Conservation (phyloP, 805 yeast genomes). For the Hanseniaspora guilliermondii region DNA sequence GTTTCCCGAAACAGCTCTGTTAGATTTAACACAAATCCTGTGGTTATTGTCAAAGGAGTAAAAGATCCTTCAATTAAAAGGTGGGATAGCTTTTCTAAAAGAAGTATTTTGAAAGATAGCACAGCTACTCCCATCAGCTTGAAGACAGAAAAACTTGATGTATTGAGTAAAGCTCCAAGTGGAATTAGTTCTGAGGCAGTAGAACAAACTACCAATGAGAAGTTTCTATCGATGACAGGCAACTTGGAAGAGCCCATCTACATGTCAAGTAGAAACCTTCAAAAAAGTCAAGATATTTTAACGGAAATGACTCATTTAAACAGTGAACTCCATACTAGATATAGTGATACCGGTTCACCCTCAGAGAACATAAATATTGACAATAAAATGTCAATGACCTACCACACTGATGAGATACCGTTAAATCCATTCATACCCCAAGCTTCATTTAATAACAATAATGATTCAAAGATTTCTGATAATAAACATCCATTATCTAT, state of each 20-base stretch:
- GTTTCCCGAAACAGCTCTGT: constrained; percentile 7
- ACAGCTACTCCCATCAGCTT: not conserved
- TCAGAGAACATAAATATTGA: too few relatives aligned
- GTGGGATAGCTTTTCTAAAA: not conserved
- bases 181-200: not conserved
- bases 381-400: too few relatives aligned
- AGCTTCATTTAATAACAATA: not conserved
- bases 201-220: not conserved
- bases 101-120: not conserved
- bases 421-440: too few relatives aligned
- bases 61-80: not conserved
- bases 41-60: not conserved
- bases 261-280: not conserved
- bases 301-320: not conserved
- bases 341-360: not conserved
- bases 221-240: not conserved
- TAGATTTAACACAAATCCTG: not conserved
- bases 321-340: not conserved
- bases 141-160: not conserved
- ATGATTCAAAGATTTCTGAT: not conserved
- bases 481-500: too few relatives aligned
- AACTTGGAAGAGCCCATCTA: not conserved
- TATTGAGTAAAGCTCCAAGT: not conserved
- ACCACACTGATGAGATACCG: too few relatives aligned
- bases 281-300: not conserved